Evolutionary conservation across 371 early-diverging fungal genomes (phyloP), one percentile per base, ranked within the genome.

Genomic region (Zopfochytrium polystomum): DNA sequence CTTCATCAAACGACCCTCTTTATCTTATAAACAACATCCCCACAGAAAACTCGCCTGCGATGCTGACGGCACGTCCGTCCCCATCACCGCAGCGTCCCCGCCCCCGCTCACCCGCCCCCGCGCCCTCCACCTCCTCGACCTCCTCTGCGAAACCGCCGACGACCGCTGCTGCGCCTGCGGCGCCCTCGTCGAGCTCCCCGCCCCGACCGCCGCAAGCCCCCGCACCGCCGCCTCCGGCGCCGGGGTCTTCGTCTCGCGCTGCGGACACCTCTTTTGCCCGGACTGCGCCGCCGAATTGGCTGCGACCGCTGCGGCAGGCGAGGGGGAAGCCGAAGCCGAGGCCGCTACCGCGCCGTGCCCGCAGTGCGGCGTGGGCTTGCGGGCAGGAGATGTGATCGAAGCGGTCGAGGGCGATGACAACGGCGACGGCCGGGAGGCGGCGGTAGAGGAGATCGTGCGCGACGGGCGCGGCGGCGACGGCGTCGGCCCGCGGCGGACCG

Each of bases 81-180:
- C 20, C 1, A 4, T 30, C 26, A 44, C 20, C 4, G 47, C 56
- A 22, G 65, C 61, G 23, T 52, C 58, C n/a, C 22, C 30, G n/a
- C 55, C 59, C 25, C 48, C 57, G 26, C 51, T 72, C 42, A 72
- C 70, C n/a, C 35, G 23, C 25, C 62, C 66, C 33, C 57, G 71
- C 22, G 74, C 75, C 0, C 30, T 52, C 34, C 72, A 73, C 47
- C 5, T 73, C 35, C 54, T 66, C 42, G 26, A 47, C 27, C 57
- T 80, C 2, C 51, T 74, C 23, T 22, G 62, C 15, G 78, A 80
- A 35, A 34, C 69, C 25, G 80, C 75, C 18, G 76, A 77, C 22
- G 78, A 80, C 38, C 44, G 45, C n/a, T 65, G 70, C 52, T 51
- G 33, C 20, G 29, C 7, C 15, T 69, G 69, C 35, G 65, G 59